A percentile compares a stretch with the other conserved stretches of the same genome.
phyloP scores from a whole-genome alignment of 1,284 basidiomycete species.

The Mycosarcoma mackinlayi region DNA sequence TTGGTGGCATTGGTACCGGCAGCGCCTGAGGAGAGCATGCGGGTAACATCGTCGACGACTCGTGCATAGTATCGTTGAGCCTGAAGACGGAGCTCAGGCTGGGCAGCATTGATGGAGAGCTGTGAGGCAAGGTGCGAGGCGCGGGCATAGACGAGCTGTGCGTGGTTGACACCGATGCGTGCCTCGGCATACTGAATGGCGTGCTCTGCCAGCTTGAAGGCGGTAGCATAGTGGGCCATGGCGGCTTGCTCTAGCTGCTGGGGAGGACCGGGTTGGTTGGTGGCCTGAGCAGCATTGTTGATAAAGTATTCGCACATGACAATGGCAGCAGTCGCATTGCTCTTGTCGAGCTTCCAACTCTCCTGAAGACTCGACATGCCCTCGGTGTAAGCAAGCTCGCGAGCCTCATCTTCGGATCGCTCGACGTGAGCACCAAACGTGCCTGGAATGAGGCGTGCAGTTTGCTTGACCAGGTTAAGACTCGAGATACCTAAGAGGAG shows the following conservation, averaged over 20 bases:
- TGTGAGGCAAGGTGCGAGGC: constrained; percentile 59
- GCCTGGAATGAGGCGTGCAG: constrained; percentile 46
- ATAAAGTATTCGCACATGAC: constrained; percentile 60
- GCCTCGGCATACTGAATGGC: constrained; percentile 66
- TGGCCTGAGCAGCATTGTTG: constrained; percentile 47
- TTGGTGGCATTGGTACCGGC: constrained; percentile 13
- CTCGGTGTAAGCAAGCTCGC: constrained; percentile 60
- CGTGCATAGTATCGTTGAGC: constrained; percentile 61
- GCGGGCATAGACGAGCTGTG: constrained; percentile 60
- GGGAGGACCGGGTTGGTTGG: constrained; percentile 16
- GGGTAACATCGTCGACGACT: constrained; percentile 56
- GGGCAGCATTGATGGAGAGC: constrained; percentile 46
- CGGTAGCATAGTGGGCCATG: constrained; percentile 51
- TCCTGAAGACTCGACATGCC: constrained; percentile 59
- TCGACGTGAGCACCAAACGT: constrained; percentile 55
- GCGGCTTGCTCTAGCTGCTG: constrained; percentile 35
- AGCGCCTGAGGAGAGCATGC: constrained; percentile 22
- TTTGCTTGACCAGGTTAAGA: constrained; percentile 58
- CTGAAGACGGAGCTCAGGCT: constrained; percentile 50
- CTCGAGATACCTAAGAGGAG: constrained; percentile 64
- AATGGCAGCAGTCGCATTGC: constrained; percentile 62
- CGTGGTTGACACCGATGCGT: constrained; percentile 54
- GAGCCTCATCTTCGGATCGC: constrained; percentile 56
- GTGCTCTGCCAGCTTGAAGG: constrained; percentile 66
- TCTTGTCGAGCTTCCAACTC: constrained; percentile 66